Conservation (phyloP, 345 rosid species). For the Abelmoschus esculentus region DNA sequence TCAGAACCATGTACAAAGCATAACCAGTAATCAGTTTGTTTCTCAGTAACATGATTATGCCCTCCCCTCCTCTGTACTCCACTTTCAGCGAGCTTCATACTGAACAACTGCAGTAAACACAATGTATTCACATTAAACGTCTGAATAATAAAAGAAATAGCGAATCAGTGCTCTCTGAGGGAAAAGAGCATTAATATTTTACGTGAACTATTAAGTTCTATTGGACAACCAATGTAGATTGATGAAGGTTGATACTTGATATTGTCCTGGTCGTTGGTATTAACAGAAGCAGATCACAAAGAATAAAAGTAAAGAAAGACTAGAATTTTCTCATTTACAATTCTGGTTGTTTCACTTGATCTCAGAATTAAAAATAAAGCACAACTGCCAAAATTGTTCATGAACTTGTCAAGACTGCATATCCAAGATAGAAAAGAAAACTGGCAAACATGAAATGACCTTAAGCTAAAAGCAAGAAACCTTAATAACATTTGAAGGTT, state of each 20-base stretch:
- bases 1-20: neutral
- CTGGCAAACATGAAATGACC: neutral
- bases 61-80: neutral
- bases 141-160: neutral
- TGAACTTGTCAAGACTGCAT: neutral
- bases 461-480: neutral
- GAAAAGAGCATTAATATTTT: no score
- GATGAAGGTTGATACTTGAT: neutral
- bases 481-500: neutral
- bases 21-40: neutral
- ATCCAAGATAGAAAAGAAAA: no score
- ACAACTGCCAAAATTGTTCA: neutral
- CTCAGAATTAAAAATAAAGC: neutral
- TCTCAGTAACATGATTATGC: neutral
- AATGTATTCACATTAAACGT: neutral
- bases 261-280: neutral
- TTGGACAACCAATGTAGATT: neutral
- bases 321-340: neutral
- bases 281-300: neutral
- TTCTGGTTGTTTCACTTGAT: neutral
- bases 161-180: neutral
- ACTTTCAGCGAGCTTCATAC: conserved; percentile 55
- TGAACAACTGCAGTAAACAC: conserved; percentile 52
- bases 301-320: neutral
- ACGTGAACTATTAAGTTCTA: neutral